Base-by-base conservation (phyloP, 2,329 filamentous ascomycete genomes). In the Byssothecium circinans region DNA sequence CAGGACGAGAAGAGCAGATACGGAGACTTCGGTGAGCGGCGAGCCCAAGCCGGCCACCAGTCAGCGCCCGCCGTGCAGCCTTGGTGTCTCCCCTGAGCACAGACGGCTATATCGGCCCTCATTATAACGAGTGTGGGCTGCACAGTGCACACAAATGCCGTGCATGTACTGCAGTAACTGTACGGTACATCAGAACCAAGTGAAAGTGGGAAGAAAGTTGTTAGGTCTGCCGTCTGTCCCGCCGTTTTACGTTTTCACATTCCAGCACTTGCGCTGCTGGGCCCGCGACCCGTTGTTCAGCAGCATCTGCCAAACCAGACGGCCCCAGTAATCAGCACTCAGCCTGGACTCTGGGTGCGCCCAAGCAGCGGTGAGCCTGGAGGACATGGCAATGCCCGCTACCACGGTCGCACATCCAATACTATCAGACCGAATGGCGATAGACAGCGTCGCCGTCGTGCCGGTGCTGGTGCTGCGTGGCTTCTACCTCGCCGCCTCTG, bases 401-500 rank as follows among this genome's bases (percentile, higher is more conserved):
- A 18, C 38, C 15, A 18, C 38, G 3, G 15, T 18, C 11, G 27
- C 15, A 32, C 23, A 30, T 23, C 36, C 36, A 39, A 39, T 22
- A 23, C 19, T 25, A 35, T 27, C 50, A 25, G 32, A 46, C 20
- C 42, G 32, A 41, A 41, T 14, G 43, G 40, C 43, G 25, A 43
- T 54, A 37, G 47, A 49, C 19, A 22, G 22, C 30, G 14, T 25
- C 49, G 58, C 23, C 44, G 54, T 22, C 46, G 53, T 15, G 58
- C 6, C 60, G 10, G 58, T 41, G 18, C 25, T 61, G 29, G 43
- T 66, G 41, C 53, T 72, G 62, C 69, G 69, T 45, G 54, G 51
- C 55, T 63, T 68, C 60, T 73, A 70, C 51, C 60, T 73, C 43
- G 66, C 62, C 47, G 67, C 65, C 25, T 66, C 70, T 39, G 60